Evolutionary conservation across 768 basidiomycete species (phyloP), one percentile per base, ranked within the genome.

Genomic region (Podaxis sp.): DNA sequence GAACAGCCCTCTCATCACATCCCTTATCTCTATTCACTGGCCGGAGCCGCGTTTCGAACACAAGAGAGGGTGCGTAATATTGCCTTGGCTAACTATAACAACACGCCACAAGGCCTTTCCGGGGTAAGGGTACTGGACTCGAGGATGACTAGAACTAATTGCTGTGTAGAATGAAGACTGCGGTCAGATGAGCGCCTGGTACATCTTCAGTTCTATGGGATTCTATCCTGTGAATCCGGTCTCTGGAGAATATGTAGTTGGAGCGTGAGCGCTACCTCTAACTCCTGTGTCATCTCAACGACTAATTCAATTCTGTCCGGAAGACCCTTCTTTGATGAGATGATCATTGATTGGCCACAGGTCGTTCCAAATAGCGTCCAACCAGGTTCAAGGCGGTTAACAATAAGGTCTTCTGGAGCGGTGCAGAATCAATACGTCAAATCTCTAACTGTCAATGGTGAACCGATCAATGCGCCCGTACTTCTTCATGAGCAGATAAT

Each of bases 101-200:
- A 83, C 48, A 85, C 88, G 0, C 79, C 86, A 0, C 82, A 77
- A 33, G 92, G 92, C 2, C 75, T 94, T 3, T 85, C 89, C 2
- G 91, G 91, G 13, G 89, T 90, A 68, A 22, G 82, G 73, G 24
- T 40, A 33, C 52, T 26, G 17, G 12, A 33, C 53, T 44, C 24
- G 8, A 19, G 22, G 24, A 24, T 51, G 33, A 39, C 51, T 8
- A 49, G 48, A 28, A 11, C 46, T 57, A 30, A 52, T 44, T 56
- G 5, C 7, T 59, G 9, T 59, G 26, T 64, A 92, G 88, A 95
- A 94, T 67, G 92, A 95, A 71, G 92, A 95, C 69, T 93, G 92
- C 66, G 92, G 92, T 1, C 92, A 95, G 71, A 94, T 94, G 92
- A 91, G 89, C 68, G 89, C 92, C 0, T 94, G 92, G 92, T 93